These are phyloP conservation scores for Sugiyamaella neomexicana DNA, from an alignment of 1,139 yeast genomes.

Conservation along the genomic window DNA sequence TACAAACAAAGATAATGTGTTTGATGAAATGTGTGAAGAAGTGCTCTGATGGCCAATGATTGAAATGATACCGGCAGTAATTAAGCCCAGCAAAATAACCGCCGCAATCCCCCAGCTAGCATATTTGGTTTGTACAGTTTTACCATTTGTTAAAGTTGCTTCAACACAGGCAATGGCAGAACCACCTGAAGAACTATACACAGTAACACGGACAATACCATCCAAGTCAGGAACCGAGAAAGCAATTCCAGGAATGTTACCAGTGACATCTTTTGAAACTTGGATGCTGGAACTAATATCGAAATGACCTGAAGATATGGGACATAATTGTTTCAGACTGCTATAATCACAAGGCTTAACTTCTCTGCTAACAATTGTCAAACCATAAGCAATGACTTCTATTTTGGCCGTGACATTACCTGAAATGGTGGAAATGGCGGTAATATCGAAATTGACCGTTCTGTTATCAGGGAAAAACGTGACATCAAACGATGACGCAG, in stretches of 20 bases:
- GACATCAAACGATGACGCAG: constrained; percentile 85
- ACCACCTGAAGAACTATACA: constrained; percentile 51
- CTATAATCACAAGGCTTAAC: constrained; percentile 62
- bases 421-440: constrained; percentile 77
- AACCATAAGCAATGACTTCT: constrained; percentile 80
- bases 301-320: constrained; percentile 82
- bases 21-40: constrained; percentile 95
- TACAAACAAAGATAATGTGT: constrained; percentile 86
- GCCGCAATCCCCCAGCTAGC: constrained; percentile 98
- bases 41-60: constrained; percentile 88
- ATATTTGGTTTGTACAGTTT: constrained; percentile 90
- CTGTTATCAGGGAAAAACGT: constrained; percentile 63
- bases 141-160: constrained; percentile 82
- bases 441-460: constrained; percentile 64
- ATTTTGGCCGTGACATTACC: constrained; percentile 70
- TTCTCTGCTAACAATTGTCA: constrained; percentile 56
- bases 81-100: constrained; percentile 79
- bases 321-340: constrained; percentile 59
- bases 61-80: constrained; percentile 84
- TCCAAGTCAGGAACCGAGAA: constrained; percentile 92
- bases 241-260: constrained; percentile 74
- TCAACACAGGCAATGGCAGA: constrained; percentile 84
- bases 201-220: constrained; percentile 79
- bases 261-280: constrained; percentile 40
- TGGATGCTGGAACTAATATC: constrained; percentile 61